Evolutionary conservation across 2,329 filamentous ascomycete species (phyloP).

Genomic region (Hypoxylon sp.): DNA sequence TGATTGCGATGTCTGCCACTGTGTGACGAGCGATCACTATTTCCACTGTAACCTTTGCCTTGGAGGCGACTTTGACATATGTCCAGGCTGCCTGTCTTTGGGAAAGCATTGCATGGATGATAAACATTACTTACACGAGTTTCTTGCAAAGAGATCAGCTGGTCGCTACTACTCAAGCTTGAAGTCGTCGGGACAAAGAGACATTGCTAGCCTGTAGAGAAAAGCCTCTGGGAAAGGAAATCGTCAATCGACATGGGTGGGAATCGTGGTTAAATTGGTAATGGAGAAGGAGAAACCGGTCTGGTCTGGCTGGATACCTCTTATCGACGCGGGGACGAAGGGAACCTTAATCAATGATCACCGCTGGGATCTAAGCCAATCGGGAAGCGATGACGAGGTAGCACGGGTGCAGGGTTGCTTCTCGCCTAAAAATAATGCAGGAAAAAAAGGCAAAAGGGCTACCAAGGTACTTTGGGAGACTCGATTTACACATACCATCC

Average conservation of each 20-base stretch:
- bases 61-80: background rate
- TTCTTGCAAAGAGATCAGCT: background rate
- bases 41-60: background rate
- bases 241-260: background rate
- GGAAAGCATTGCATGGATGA: slow-evolving; percentile 1
- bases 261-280: background rate
- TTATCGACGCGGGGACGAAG: background rate
- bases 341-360: background rate
- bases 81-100: background rate
- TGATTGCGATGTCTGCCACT: background rate
- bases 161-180: background rate
- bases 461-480: background rate
- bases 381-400: background rate
- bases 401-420: background rate
- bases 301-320: background rate
- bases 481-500: background rate
- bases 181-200: background rate
- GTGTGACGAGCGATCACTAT: background rate
- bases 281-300: background rate
- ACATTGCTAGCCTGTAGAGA: background rate
- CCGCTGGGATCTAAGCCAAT: background rate
- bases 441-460: background rate
- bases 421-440: background rate
- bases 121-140: background rate
- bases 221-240: background rate